phyloP scores from a whole-genome alignment of 2,329 filamentous ascomycete genomes.

The Emmonsia crescens region DNA sequence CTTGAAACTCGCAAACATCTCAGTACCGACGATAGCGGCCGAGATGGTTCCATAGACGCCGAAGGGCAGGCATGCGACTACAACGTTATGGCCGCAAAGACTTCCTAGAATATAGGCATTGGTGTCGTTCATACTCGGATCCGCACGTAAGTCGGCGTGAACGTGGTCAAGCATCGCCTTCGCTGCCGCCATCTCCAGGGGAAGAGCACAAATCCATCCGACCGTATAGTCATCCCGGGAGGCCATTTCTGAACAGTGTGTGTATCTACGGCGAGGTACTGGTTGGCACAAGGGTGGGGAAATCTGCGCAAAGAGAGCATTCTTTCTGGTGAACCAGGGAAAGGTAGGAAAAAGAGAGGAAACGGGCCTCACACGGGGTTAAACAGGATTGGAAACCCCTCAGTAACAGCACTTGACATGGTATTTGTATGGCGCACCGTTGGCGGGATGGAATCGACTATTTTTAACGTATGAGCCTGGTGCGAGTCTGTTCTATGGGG shows the following conservation, averaged over 20 bases:
- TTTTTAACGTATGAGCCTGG: not conserved
- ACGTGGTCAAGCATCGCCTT: slow-evolving; percentile 6
- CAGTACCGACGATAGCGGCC: slow-evolving; percentile 8
- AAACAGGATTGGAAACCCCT: not conserved
- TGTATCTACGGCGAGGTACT: not conserved
- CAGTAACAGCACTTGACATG: not conserved
- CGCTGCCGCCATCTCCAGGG: slow-evolving; percentile 7
- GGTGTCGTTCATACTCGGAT: slow-evolving; percentile 8
- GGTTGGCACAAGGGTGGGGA: not conserved
- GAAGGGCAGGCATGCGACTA: slow-evolving; percentile 12
- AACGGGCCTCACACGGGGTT: not conserved
- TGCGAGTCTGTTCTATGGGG: no score
- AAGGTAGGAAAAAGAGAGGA: not conserved
- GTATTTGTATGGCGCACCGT: not conserved
- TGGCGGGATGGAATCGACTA: not conserved
- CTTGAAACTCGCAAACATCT: slow-evolving; percentile 13
- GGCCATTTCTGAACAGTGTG: not conserved
- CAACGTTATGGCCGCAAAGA: slow-evolving; percentile 13
- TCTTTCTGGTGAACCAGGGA: not conserved
- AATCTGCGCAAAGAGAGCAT: not conserved
- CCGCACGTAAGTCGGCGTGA: not conserved
- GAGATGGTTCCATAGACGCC: slow-evolving; percentile 13
- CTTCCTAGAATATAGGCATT: slow-evolving; percentile 16
- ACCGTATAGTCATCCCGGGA: slow-evolving; percentile 11
- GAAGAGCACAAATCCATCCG: slow-evolving; percentile 11